Base-by-base conservation (phyloP, 495 filamentous ascomycete genomes). In the Hypoxylon subgilvum region DNA sequence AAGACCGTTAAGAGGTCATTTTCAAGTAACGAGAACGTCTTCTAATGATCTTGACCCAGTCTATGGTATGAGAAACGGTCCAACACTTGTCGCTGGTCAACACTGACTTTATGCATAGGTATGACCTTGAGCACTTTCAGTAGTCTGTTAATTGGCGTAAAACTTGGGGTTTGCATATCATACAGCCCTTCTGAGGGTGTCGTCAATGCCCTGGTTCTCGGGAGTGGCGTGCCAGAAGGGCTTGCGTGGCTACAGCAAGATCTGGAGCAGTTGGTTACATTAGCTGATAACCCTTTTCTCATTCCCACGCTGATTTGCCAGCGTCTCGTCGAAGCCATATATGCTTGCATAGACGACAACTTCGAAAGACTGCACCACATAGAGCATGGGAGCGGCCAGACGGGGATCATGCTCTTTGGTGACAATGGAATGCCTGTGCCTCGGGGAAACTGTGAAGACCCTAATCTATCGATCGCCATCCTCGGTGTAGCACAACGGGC, bases 211-310 rank as follows among this genome's bases (percentile, higher is more conserved):
- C 2, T 57, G 10, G 3, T 57, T 10, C 23, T 57, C 25, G 36
- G 43, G 28, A 57, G 35, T 6, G 43, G 41, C 14, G 1, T n/a
- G 12, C 35, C 23, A 25, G 35, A 57, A 41, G 52, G 43, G 8
- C 42, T 57, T 18, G 1, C 43, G 22, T 57, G 52, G 52, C 13
- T 57, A 12, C 17, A 34, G 14, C 17, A 48, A 34, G 52, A 57
- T 19, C 35, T 57, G 14, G 43, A 57, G 13, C 36, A 48, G 6
- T 4, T 42, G 5, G 25, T 18, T 6, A 13, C 43, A 18, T 27
- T 57, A 14, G 34, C 52, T 10, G 44, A 49, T n/a, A 57, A 49
- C 28, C 52, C 52, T 13, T 57, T 57, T 44, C 52, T 57, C 1
- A 17, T 49, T 0, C 35, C 35, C 5, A 42, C 19, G 6, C 25